Conservation (phyloP, 2,329 filamentous ascomycete species). For the Fusarium scirpi region DNA sequence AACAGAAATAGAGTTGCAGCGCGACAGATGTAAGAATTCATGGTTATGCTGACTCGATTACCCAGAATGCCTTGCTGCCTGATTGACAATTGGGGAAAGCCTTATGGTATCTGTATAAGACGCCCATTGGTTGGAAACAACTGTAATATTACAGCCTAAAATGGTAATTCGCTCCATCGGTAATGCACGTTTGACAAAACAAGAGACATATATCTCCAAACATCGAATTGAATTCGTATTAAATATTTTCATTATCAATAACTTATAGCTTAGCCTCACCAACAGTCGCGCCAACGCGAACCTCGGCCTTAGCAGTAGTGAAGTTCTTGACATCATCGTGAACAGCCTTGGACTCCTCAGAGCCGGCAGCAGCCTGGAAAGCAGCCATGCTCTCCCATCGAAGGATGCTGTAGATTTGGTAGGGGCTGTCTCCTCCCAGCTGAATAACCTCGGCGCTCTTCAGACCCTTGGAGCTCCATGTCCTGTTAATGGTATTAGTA, state of each 20-base stretch:
- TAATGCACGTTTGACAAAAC: rapidly evolving
- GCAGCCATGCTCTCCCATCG: conserved; percentile 18
- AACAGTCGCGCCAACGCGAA: conserved; percentile 3
- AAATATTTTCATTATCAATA: too few species aligned
- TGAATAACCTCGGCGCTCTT: conserved; percentile 9
- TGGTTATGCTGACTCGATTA: neutral
- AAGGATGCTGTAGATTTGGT: conserved; percentile 9
- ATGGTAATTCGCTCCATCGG: too few species aligned
- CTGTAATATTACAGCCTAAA: too few species aligned
- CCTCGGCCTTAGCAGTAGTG: neutral
- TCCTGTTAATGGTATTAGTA: neutral
- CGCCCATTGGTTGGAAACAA: neutral
- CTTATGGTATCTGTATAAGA: rapidly evolving
- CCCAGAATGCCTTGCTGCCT: neutral
- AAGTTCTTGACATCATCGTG: conserved; percentile 21
- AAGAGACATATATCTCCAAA: too few species aligned
- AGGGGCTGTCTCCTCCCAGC: conserved; percentile 10
- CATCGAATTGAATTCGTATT: too few species aligned
- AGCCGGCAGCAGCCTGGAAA: conserved; percentile 13
- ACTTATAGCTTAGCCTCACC: neutral
- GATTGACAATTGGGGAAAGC: neutral
- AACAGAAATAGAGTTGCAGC: too few species aligned
- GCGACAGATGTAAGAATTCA: too few species aligned
- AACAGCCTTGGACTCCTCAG: conserved; percentile 9
- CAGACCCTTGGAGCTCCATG: conserved; percentile 3